phyloP scores from a whole-genome alignment of 1,139 yeast genomes.

The Sugiyamaella castrensis region DNA sequence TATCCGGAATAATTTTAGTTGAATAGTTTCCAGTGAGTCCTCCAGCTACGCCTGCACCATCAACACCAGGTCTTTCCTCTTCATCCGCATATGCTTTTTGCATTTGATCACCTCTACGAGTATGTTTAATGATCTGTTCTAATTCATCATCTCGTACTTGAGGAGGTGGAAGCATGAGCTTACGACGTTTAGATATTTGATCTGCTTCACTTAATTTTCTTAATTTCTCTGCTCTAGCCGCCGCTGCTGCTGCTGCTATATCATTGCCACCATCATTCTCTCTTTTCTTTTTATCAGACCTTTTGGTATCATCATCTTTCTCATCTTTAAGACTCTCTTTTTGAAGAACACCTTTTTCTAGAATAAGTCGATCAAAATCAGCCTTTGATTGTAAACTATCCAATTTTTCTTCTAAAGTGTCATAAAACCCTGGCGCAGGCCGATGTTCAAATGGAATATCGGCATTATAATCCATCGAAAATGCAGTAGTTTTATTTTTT shows the following conservation, averaged over 20 bases:
- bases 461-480: conserved; percentile 68
- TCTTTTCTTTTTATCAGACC: conserved; percentile 34
- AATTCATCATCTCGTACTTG: conserved; percentile 40
- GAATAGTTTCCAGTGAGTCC: conserved; percentile 19
- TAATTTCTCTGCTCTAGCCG: conserved; percentile 41
- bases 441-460: conserved; percentile 77
- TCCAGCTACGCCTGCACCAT: conserved; percentile 7
- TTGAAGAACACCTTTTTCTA: conserved; percentile 48
- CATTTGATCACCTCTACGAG: conserved; percentile 27
- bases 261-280: conserved; percentile 17
- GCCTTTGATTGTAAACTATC: conserved; percentile 42
- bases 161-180: conserved; percentile 55
- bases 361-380: conserved; percentile 48
- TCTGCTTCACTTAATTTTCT: conserved; percentile 39
- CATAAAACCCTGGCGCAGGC: conserved; percentile 72
- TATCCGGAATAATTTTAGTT: conserved; percentile 9
- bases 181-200: conserved; percentile 49
- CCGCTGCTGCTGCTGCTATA: conserved; percentile 31
- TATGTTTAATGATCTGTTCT: conserved; percentile 34
- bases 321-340: conserved; percentile 43
- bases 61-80: conserved; percentile 18
- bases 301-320: conserved; percentile 29
- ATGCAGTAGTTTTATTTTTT: conserved; percentile 45
- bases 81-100: conserved; percentile 21
- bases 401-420: conserved; percentile 56